Evolutionary conservation across 148 eudicot genomes (phyloP), one percentile per base, ranked within the genome.

Genomic region (Bassia scoparia): DNA sequence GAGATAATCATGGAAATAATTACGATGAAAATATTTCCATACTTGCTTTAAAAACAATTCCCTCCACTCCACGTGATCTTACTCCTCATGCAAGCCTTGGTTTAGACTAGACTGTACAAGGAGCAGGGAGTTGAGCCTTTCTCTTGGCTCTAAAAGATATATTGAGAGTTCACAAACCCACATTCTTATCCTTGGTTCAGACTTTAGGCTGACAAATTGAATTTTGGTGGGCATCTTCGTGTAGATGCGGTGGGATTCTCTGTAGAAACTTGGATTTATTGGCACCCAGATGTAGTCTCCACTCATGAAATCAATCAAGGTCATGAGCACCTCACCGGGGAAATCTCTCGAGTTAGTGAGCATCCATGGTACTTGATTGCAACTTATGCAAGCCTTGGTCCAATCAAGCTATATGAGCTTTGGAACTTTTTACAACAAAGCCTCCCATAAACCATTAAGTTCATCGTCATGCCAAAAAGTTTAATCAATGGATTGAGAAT

Each of bases 141-240:
- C 41, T 37, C 7, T 3, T 3, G 16, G 24, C 54, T 17, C 21
- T 50, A 50, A 17, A 0, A 18, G 21, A 50, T 2, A 18, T 6
- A 15, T 5, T 20, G 1, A 1, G 54, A 15, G 20, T 16, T 0
- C 3, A 50, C n/a, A 50, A 50, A 16, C 54, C 54, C 2, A 17
- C 4, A 4, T 21, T 50, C 1, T 15, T 50, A 16, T 21, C 21
- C 18, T 20, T 50, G 5, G 5, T 21, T 6, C 0, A 4, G 18
- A 17, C 3, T 0, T 16, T 4, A 16, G 0, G 21, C 54, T 1
- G 1, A 3, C 0, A 5, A 16, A 1, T 0, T 50, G 4, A 20
- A n/a, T 0, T 50, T 16, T 17, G 2, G 0, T 3, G 54, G 54
- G 0, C 54, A 50, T n/a, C 16, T n/a, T 1, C 18, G 3, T 0